Evolutionary conservation across 768 basidiomycete genomes (phyloP).

Genomic region (Saitozyma sp.): DNA sequence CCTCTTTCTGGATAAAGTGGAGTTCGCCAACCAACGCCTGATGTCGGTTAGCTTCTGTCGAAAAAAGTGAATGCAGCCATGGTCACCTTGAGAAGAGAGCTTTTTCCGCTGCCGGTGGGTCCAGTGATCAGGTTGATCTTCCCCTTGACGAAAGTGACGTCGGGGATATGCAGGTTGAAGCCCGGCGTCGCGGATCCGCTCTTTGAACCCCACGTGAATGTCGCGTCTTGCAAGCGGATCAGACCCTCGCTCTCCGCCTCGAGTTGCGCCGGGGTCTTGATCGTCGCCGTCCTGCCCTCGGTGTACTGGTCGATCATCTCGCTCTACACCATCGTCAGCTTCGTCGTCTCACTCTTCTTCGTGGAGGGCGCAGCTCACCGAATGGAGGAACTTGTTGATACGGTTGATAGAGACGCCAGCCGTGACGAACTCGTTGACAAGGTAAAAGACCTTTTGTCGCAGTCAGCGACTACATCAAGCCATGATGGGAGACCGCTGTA

Average conservation of each 20-base stretch:
- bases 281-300: conserved; percentile 13
- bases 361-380: conserved; percentile 54
- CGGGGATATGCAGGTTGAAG: conserved; percentile 49
- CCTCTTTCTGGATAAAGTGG: conserved; percentile 53
- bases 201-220: conserved; percentile 49
- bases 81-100: conserved; percentile 41
- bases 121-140: conserved; percentile 54
- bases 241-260: conserved; percentile 40
- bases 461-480: conserved; percentile 2
- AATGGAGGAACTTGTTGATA: conserved; percentile 57
- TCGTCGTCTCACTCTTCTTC: conserved; percentile 44
- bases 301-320: conserved; percentile 48
- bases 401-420: conserved; percentile 70
- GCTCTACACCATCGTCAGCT: conserved; percentile 24
- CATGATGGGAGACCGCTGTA: conserved; percentile 1
- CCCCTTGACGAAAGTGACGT: conserved; percentile 51
- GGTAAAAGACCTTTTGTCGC: conserved; percentile 29
- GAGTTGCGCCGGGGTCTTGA: conserved; percentile 27
- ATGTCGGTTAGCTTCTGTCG: conserved; percentile 4
- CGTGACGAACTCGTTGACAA: conserved; percentile 40
- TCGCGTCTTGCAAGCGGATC: conserved; percentile 47
- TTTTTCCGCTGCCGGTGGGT: conserved; percentile 53
- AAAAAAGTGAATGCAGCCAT: not conserved
- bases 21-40: conserved; percentile 55
- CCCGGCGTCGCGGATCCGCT: conserved; percentile 54